Evolutionary conservation across 1,139 yeast genomes (phyloP).

Genomic region (Blastobotrys arbuscula): DNA sequence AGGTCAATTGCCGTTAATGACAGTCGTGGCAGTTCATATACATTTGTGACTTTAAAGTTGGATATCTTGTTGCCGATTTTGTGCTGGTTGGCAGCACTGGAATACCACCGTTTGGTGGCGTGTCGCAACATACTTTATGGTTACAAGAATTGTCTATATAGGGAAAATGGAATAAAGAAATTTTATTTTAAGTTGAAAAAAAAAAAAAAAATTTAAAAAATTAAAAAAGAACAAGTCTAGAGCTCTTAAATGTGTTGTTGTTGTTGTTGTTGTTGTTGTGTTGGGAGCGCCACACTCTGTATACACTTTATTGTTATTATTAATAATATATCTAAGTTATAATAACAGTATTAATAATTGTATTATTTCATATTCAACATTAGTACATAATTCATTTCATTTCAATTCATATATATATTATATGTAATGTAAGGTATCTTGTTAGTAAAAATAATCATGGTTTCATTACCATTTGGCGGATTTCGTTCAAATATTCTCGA

Average conservation of each 20-base stretch:
- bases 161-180: background rate
- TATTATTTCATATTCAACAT: no score
- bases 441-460: background rate
- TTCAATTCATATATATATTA: no score
- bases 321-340: no score
- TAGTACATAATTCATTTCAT: no score
- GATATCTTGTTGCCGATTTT: slow-evolving; percentile 50
- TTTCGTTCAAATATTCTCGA: slow-evolving; percentile 48
- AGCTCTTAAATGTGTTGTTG: no score
- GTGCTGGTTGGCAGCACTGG: background rate
- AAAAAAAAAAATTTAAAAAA: background rate
- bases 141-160: background rate
- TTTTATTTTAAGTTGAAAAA: no score
- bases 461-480: slow-evolving; percentile 46
- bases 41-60: slow-evolving; percentile 61
- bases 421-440: no score
- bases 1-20: slow-evolving; percentile 73
- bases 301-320: no score
- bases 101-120: slow-evolving; percentile 1
- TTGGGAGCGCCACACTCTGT: background rate
- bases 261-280: no score
- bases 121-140: background rate
- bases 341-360: no score
- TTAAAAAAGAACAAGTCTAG: background rate
- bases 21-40: slow-evolving; percentile 72